These are phyloP conservation scores for Neolentinus lepideus DNA, from an alignment of 1,284 basidiomycete species.

Conservation along the genomic window DNA sequence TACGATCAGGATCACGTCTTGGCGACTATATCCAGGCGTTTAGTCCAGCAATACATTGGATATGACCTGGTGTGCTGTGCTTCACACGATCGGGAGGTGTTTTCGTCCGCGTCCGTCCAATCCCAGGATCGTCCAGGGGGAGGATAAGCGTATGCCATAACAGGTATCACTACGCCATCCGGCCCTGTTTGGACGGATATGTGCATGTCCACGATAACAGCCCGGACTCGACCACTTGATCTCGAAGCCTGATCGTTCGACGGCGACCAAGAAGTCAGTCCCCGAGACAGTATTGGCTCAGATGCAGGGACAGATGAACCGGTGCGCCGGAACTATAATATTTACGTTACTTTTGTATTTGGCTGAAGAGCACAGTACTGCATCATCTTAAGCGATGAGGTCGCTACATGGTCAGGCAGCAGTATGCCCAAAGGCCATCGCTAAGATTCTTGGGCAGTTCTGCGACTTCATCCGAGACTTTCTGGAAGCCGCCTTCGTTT, in stretches of 20 bases:
- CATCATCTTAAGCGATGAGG: background rate
- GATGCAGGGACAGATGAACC: conserved; percentile 2
- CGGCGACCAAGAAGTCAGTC: conserved; percentile 10
- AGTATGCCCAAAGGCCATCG: background rate
- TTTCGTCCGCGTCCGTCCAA: background rate
- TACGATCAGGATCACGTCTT: background rate
- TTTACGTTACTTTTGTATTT: background rate
- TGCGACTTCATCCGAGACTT: background rate
- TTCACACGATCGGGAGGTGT: background rate
- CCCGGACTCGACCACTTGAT: background rate
- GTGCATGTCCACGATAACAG: background rate
- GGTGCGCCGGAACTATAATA: background rate
- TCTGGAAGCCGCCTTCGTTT: background rate
- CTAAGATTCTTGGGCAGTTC: background rate
- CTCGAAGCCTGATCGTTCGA: background rate
- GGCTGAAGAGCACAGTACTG: background rate
- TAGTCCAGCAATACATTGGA: background rate
- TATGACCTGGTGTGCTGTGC: background rate
- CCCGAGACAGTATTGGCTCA: background rate
- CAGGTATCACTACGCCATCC: no score
- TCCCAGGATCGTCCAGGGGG: background rate
- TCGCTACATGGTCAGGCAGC: background rate
- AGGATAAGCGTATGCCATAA: no score
- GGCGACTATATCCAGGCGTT: background rate
- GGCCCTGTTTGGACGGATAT: no score